Conservation (phyloP, 2,329 filamentous ascomycete genomes). For the Cladophialophora chaetospira region DNA sequence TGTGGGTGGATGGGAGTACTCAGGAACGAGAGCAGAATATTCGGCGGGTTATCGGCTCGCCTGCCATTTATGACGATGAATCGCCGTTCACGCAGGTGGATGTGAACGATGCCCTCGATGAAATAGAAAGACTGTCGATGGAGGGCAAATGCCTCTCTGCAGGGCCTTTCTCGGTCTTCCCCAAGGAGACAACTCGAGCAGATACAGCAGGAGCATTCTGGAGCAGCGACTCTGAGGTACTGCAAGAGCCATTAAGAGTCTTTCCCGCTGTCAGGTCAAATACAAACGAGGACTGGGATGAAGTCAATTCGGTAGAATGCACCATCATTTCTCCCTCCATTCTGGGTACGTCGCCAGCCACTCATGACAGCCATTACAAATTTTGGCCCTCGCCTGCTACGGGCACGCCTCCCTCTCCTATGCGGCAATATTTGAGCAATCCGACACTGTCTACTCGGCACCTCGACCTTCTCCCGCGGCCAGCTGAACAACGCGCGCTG, state of each 20-base stretch:
- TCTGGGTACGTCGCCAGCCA: too few relatives aligned
- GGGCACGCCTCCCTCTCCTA: not conserved
- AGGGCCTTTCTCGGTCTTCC: slow-evolving; percentile 27
- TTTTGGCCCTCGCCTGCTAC: too few relatives aligned
- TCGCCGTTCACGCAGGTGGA: slow-evolving; percentile 22
- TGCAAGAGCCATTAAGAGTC: too few relatives aligned
- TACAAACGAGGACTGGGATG: too few relatives aligned
- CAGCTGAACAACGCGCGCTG: slow-evolving; percentile 29
- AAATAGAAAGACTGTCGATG: slow-evolving; percentile 16
- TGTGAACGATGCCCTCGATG: slow-evolving; percentile 22
- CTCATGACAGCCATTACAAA: too few relatives aligned
- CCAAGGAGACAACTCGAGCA: not conserved
- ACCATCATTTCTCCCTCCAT: slow-evolving; percentile 17
- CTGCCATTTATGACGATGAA: slow-evolving; percentile 22
- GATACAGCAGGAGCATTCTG: too few relatives aligned
- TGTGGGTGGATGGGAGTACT: slow-evolving; percentile 26
- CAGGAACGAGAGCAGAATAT: slow-evolving; percentile 29
- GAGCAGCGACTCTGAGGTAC: too few relatives aligned
- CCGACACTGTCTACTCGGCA: slow-evolving; percentile 12
- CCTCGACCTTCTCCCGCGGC: slow-evolving; percentile 25
- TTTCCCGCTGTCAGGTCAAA: too few relatives aligned
- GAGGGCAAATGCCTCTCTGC: slow-evolving; percentile 2
- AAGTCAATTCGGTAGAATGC: too few relatives aligned
- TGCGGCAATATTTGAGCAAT: too few relatives aligned
- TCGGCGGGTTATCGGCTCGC: slow-evolving; percentile 22